A percentile compares a stretch with the other conserved stretches of the same genome.
phyloP scores from a whole-genome alignment of 2,329 filamentous ascomycete genomes.

The Aspergillus flavus region DNA sequence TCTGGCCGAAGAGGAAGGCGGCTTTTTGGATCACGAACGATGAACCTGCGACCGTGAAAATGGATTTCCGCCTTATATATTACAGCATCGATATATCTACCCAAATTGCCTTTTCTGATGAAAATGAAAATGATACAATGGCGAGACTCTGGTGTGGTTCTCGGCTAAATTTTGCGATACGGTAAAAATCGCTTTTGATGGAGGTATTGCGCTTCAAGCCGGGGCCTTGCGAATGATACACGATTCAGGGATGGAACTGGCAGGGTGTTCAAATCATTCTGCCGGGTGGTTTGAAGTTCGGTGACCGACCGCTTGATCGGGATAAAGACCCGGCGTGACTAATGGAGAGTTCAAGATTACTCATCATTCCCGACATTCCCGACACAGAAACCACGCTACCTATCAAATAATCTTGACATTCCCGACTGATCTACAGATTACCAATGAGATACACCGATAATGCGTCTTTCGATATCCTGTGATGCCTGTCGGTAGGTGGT shows the following conservation, averaged over 20 bases:
- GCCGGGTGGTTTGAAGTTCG: background rate
- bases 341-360: background rate
- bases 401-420: too few species aligned
- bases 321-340: background rate
- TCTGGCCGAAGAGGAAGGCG: too few species aligned
- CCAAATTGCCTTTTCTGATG: too few species aligned
- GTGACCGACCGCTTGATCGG: background rate
- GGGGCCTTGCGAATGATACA: background rate
- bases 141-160: accelerated
- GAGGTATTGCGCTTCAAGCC: background rate
- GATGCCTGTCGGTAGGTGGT: conserved; percentile 35
- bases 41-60: too few species aligned
- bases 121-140: too few species aligned
- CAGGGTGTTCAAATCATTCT: background rate
- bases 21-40: too few species aligned
- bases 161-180: background rate
- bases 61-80: too few species aligned
- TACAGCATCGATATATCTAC: too few species aligned
- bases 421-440: background rate
- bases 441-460: conserved; percentile 13
- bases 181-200: background rate
- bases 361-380: background rate
- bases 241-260: background rate
- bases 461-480: conserved; percentile 42
- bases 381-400: background rate